These are phyloP conservation scores for Claviceps fusiformis DNA, from an alignment of 2,329 filamentous ascomycete species.

Conservation along the genomic window DNA sequence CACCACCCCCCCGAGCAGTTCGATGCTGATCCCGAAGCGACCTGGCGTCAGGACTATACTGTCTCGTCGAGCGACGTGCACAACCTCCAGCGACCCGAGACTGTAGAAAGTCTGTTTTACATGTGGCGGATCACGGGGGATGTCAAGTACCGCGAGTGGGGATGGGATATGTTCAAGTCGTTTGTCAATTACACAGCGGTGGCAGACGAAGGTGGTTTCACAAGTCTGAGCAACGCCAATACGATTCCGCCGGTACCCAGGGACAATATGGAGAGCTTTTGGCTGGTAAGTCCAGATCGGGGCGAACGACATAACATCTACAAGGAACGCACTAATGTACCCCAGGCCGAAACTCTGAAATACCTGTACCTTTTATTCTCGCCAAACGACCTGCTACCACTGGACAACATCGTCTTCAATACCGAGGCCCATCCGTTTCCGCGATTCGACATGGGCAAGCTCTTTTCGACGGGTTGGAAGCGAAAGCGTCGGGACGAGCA, in stretches of 20 bases:
- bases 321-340: too few species aligned
- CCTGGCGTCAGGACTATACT: constrained; percentile 65
- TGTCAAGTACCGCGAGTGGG: constrained; percentile 80
- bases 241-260: constrained; percentile 51
- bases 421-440: constrained; percentile 91
- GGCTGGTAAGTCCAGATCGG: constrained; percentile 53
- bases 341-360: constrained; percentile 84
- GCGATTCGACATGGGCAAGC: constrained; percentile 63
- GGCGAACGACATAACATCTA: too few species aligned
- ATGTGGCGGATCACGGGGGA: constrained; percentile 98
- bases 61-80: constrained; percentile 76
- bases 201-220: constrained; percentile 65
- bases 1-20: constrained; percentile 35
- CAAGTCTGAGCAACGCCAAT: constrained; percentile 64
- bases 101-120: constrained; percentile 91
- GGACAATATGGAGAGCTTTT: constrained; percentile 99
- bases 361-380: constrained; percentile 96
- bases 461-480: constrained; percentile 73
- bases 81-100: constrained; percentile 91
- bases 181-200: constrained; percentile 81
- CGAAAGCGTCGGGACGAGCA: constrained; percentile 46
- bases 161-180: constrained; percentile 94
- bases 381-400: constrained; percentile 63
- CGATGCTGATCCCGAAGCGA: constrained; percentile 36
- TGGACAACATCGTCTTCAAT: constrained; percentile 84